Conservation (phyloP, 148 eudicot species). For the Cornus controversa region DNA sequence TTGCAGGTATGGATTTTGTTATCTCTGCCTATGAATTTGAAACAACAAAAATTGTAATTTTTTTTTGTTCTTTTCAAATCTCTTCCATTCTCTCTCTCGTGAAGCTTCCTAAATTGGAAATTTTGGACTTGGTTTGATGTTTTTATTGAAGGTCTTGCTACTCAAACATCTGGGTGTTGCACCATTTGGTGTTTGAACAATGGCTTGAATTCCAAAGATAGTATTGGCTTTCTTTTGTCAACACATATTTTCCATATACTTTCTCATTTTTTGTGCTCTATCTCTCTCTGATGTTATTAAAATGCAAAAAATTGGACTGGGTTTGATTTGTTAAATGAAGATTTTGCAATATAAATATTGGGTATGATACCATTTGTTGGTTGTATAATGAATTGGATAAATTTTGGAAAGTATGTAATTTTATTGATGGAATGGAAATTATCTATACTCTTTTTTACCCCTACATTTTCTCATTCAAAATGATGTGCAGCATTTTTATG, state of each 20-base stretch:
- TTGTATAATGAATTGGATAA: conserved; percentile 4
- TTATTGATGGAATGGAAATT: background rate
- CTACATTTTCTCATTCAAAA: background rate
- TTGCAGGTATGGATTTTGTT: conserved; percentile 9
- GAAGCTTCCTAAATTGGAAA: background rate
- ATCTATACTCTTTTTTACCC: background rate
- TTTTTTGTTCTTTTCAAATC: background rate
- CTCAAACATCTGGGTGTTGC: conserved; percentile 4
- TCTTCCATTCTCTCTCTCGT: background rate
- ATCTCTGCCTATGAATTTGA: background rate
- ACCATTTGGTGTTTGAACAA: background rate
- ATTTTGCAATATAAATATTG: background rate
- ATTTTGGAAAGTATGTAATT: background rate
- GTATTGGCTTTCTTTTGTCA: background rate
- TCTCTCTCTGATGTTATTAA: background rate
- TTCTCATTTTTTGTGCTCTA: background rate
- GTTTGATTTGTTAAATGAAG: background rate
- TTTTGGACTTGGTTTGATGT: conserved; percentile 1
- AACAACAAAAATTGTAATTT: background rate
- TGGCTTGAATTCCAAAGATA: background rate
- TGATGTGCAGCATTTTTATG: background rate
- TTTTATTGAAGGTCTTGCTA: background rate
- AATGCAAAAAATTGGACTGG: background rate
- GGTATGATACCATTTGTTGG: background rate
- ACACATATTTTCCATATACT: background rate